Percentiles rank a stretch among this genome's conserved stretches.
Conservation (phyloP, 345 rosid species). For the Citrus reticulata region DNA sequence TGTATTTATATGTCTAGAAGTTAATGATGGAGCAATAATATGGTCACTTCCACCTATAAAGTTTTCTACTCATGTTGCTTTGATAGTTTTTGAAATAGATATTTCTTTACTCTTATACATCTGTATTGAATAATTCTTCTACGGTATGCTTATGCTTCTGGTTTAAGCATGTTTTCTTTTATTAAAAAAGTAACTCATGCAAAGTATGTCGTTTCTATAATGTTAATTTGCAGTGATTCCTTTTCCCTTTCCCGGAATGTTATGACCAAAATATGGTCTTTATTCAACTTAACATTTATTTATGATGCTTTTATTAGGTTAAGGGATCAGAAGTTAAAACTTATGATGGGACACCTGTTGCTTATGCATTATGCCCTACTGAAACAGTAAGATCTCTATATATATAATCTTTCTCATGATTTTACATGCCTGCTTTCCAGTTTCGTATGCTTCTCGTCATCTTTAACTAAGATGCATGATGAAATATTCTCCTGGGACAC, state of each 20-base stretch:
- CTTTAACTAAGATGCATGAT: neutral
- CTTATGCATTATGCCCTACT: slow-evolving; percentile 62
- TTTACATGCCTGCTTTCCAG: neutral
- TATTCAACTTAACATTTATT: neutral
- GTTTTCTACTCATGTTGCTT: neutral
- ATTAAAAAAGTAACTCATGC: neutral
- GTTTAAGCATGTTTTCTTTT: neutral
- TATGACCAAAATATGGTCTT: neutral
- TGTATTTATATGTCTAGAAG: neutral
- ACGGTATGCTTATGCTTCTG: neutral
- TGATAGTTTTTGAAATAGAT: neutral
- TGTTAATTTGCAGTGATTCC: neutral
- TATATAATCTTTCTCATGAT: neutral
- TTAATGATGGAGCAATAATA: neutral
- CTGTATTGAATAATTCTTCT: neutral
- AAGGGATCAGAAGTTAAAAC: slow-evolving; percentile 73
- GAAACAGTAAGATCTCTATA: slow-evolving; percentile 56
- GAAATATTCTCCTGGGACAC: neutral
- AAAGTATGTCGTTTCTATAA: neutral
- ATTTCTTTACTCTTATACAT: neutral
- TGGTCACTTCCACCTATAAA: neutral
- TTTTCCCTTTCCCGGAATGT: neutral
- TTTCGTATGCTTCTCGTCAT: too few species aligned
- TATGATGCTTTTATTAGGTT: slow-evolving; percentile 41
- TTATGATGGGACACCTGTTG: slow-evolving; percentile 72